Evolutionary conservation across 2,329 filamentous ascomycete genomes (phyloP), one percentile per base, ranked within the genome.

Genomic region (Botrytis fragariae): DNA sequence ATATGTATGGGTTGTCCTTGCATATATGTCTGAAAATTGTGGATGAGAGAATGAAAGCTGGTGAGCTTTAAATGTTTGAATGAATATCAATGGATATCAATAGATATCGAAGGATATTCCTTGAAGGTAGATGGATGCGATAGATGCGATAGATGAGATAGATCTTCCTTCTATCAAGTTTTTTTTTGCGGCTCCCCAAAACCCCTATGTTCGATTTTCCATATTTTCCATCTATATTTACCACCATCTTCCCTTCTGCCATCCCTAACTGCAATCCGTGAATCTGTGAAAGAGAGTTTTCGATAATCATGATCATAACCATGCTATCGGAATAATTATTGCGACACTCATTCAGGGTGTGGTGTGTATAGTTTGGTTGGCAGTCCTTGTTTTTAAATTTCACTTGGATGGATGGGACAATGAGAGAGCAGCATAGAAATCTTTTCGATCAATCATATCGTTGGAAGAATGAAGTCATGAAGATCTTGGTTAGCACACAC

Each of bases 1-100:
- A 32, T 22, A 29, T n/a, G 61, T 32, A 45, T 44, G 61, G 61
- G 39, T 64, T 64, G 61, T 64, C 62, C 61, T 64, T 64, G 62
- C 25, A 64, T 45, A 32, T 32, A 7, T 45, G 29, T 44, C 61
- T 45, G 29, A n/a, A 44, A 44, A 32, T 12, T n/a, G 22, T n/a
- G 22, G 59, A 61, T 37, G 35, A 25, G 51, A 39, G 18, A n/a
- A 14, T 18, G 35, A 39, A n/a, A n/a, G 59, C 59, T 61, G 20
- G 20, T 7, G 39, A 29, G 39, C 25, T 57, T 54, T 14, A 8
- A 29, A 29, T n/a, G 12, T 29, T n/a, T 14, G 4, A n/a, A 54
- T n/a, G 22, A 25, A 54, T n/a, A n/a, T 51, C 7, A 51, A 51
- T 51, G 20, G 44, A 22, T 48, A 48, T 48, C 44, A 22, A 48